Evolutionary conservation across 2,329 filamentous ascomycete genomes (phyloP).

Genomic region (Exophiala aquamarina): DNA sequence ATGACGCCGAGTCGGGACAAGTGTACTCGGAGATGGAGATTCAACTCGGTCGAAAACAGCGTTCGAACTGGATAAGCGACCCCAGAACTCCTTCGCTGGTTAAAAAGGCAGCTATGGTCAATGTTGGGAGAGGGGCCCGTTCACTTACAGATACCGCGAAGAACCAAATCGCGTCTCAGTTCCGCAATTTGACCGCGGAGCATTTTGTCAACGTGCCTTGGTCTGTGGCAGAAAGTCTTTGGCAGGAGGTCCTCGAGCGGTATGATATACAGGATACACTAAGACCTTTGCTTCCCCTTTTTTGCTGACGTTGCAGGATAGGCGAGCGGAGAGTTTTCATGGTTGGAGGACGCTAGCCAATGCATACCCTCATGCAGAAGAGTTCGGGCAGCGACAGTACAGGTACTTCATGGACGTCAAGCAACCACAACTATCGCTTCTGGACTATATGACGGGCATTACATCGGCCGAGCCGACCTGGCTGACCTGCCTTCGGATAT

Average conservation of each 20-base stretch:
- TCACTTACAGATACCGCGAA: slow-evolving; percentile 22
- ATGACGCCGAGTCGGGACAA: slow-evolving; percentile 23
- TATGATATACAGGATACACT: slow-evolving; percentile 25
- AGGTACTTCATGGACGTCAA: slow-evolving; percentile 35
- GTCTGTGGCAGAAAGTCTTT: slow-evolving; percentile 40
- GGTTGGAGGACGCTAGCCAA: slow-evolving; percentile 45
- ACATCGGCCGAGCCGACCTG: slow-evolving; percentile 34
- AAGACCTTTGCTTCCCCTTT: too few species aligned
- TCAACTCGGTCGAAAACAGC: slow-evolving; percentile 9
- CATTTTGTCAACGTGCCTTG: slow-evolving; percentile 41
- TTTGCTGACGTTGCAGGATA: slow-evolving; percentile 7
- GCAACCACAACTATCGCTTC: slow-evolving; percentile 32
- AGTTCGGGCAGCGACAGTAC: slow-evolving; percentile 33
- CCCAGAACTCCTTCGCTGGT: slow-evolving; percentile 16
- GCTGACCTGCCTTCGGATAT: slow-evolving; percentile 38
- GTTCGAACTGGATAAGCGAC: slow-evolving; percentile 25
- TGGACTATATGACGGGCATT: slow-evolving; percentile 37
- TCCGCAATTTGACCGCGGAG: slow-evolving; percentile 35
- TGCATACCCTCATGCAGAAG: slow-evolving; percentile 32
- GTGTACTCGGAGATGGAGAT: slow-evolving; percentile 23
- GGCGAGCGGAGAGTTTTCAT: slow-evolving; percentile 35
- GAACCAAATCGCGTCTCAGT: slow-evolving; percentile 31
- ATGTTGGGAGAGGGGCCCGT: slow-evolving; percentile 17
- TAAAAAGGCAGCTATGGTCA: slow-evolving; percentile 4
- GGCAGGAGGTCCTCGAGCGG: slow-evolving; percentile 38